A percentile compares a stretch with the other conserved stretches of the same genome.
These are phyloP conservation scores for Vaccinium vitisidaea DNA, from an alignment of 148 eudicot genomes.

Conservation along the genomic window DNA sequence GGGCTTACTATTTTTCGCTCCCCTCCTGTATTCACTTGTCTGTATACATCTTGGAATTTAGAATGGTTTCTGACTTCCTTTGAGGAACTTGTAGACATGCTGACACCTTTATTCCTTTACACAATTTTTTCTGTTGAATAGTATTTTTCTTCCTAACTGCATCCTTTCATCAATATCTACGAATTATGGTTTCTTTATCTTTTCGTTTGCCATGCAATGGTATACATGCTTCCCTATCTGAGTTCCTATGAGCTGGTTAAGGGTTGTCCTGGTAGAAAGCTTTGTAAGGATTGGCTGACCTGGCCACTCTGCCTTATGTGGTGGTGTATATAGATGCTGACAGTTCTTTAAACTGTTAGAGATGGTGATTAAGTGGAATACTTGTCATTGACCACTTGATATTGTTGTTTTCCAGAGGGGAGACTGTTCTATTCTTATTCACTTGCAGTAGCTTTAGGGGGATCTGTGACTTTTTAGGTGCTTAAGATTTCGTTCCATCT, in stretches of 20 bases:
- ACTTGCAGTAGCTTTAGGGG: not conserved
- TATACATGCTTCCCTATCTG: not conserved
- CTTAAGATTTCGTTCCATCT: not conserved
- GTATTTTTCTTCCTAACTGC: not conserved
- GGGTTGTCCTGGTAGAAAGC: not conserved
- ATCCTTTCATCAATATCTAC: conserved; percentile 4
- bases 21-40: not conserved
- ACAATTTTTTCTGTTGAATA: not conserved
- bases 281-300: not conserved
- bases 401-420: not conserved
- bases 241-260: not conserved
- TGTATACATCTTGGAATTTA: not conserved
- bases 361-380: not conserved
- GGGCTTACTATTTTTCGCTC: conserved; percentile 9
- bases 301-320: not conserved
- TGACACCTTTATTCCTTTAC: not conserved
- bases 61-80: not conserved
- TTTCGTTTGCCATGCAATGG: not conserved
- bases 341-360: not conserved
- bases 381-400: not conserved
- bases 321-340: not conserved
- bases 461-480: not conserved
- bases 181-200: not conserved
- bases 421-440: not conserved
- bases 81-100: not conserved